These are phyloP conservation scores for Xerophyta viscosa DNA, from an alignment of 106 monocot genomes.

Conservation along the genomic window DNA sequence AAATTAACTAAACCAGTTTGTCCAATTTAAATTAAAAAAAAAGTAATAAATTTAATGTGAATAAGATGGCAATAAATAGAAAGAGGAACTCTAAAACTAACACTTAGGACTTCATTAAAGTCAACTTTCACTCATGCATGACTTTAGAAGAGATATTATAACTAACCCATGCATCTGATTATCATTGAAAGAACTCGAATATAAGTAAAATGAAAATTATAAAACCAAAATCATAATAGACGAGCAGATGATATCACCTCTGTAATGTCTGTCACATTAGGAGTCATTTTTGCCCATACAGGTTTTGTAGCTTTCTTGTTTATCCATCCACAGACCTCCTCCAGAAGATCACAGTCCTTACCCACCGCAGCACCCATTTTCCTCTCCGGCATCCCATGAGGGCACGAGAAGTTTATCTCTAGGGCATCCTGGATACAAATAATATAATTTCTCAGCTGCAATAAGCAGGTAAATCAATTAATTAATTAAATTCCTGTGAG, in stretches of 20 bases:
- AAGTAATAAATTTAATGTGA: too few relatives aligned
- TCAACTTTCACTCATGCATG: too few relatives aligned
- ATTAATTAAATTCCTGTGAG: background rate
- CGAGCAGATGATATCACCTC: slow-evolving; percentile 26
- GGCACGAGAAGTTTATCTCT: slow-evolving; percentile 98
- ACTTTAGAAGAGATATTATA: too few relatives aligned
- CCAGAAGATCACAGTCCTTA: slow-evolving; percentile 82
- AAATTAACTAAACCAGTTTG: too few relatives aligned
- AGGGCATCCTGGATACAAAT: slow-evolving; percentile 64
- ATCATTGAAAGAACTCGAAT: too few relatives aligned
- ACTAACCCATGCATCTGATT: too few relatives aligned
- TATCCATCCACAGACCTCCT: slow-evolving; percentile 95
- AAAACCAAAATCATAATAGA: background rate
- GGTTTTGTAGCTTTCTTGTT: slow-evolving; percentile 97
- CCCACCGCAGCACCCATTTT: slow-evolving; percentile 99
- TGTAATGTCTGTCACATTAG: slow-evolving; percentile 91
- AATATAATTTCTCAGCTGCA: background rate
- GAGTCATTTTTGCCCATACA: slow-evolving; percentile 99
- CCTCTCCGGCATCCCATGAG: slow-evolving; percentile 98
- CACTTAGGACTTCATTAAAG: too few relatives aligned
- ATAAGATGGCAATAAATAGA: too few relatives aligned
- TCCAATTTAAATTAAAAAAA: too few relatives aligned
- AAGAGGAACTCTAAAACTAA: too few relatives aligned
- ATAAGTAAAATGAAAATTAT: too few relatives aligned
- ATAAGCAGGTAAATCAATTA: background rate